Conservation (phyloP, 345 rosid species). For the Sonneratia caseolaris region DNA sequence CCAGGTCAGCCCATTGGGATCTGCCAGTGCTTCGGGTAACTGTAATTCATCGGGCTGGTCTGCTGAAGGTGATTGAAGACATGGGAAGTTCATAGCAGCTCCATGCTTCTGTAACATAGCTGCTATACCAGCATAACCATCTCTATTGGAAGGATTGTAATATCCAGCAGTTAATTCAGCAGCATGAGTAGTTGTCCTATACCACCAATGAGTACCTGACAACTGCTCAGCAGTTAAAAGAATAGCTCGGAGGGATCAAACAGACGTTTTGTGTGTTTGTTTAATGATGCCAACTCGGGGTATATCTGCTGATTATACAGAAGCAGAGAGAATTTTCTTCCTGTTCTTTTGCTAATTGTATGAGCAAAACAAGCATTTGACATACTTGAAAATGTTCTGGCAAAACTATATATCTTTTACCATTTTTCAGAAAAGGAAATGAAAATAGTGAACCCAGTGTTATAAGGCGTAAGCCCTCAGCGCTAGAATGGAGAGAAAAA, state of each 20-base stretch:
- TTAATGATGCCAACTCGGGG: background rate
- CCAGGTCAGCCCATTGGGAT: slow-evolving; percentile 78
- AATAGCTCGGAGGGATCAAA: background rate
- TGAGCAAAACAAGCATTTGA: background rate
- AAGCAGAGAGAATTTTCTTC: background rate
- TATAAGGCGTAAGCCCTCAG: background rate
- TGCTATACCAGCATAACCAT: slow-evolving; percentile 75
- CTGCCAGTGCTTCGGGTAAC: slow-evolving; percentile 45
- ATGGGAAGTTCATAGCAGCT: slow-evolving; percentile 60
- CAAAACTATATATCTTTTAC: background rate
- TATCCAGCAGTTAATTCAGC: slow-evolving; percentile 91
- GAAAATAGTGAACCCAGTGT: background rate
- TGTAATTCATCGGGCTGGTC: slow-evolving; percentile 55
- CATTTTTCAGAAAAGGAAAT: background rate
- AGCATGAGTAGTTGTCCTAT: slow-evolving; percentile 92
- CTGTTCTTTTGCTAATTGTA: background rate
- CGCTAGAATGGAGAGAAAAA: background rate
- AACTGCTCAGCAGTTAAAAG: slow-evolving; percentile 53
- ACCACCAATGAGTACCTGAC: slow-evolving; percentile 95
- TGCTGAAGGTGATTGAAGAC: slow-evolving; percentile 37
- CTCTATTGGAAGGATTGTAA: slow-evolving; percentile 81
- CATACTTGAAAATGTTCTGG: background rate
- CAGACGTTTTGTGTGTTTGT: background rate
- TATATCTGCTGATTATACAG: background rate
- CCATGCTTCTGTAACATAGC: slow-evolving; percentile 63